Percentiles rank a stretch among this genome's conserved stretches.
These are phyloP conservation scores for Stentor roeselii DNA, from an alignment of 73 alveolate genomes.

Conservation along the genomic window DNA sequence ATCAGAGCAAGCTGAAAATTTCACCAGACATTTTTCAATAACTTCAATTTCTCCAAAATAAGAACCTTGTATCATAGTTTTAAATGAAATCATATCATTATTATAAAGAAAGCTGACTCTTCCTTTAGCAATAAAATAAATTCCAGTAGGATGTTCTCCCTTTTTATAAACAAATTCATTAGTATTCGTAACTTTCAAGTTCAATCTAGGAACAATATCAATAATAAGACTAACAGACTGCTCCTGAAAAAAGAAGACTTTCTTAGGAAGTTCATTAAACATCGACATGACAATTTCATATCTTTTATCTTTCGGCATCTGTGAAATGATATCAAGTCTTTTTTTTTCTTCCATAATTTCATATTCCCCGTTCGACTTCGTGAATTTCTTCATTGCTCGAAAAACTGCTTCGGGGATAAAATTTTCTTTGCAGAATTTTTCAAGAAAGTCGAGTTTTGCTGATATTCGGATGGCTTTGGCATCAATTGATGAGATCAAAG, in stretches of 20 bases:
- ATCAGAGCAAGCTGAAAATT: not conserved
- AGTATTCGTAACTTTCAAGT: not conserved
- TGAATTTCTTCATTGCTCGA: not conserved
- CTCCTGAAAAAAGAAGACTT: constrained; percentile 37
- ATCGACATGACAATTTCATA: constrained; percentile 40
- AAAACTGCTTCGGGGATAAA: not conserved
- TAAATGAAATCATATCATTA: not conserved
- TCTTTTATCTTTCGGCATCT: constrained; percentile 25
- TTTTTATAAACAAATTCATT: constrained; percentile 23
- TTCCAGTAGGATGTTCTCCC: constrained; percentile 32
- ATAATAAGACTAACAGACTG: constrained; percentile 4
- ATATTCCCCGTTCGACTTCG: not conserved
- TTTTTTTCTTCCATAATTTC: not conserved
- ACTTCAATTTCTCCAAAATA: constrained; percentile 45
- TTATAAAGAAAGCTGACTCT: constrained; percentile 31
- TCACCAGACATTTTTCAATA: not conserved
- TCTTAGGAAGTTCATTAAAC: constrained; percentile 35
- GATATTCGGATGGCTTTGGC: constrained; percentile 24
- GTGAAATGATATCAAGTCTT: not conserved
- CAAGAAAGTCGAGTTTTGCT: not conserved
- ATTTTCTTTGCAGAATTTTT: constrained; percentile 3
- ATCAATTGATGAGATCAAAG: constrained; percentile 55
- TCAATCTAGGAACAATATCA: constrained; percentile 22
- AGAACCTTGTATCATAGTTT: constrained; percentile 22
- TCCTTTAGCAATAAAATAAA: constrained; percentile 29